Percentiles rank a stretch among this genome's conserved stretches.
phyloP scores from a whole-genome alignment of 2,329 filamentous ascomycete species.

The Cadophora malorum region DNA sequence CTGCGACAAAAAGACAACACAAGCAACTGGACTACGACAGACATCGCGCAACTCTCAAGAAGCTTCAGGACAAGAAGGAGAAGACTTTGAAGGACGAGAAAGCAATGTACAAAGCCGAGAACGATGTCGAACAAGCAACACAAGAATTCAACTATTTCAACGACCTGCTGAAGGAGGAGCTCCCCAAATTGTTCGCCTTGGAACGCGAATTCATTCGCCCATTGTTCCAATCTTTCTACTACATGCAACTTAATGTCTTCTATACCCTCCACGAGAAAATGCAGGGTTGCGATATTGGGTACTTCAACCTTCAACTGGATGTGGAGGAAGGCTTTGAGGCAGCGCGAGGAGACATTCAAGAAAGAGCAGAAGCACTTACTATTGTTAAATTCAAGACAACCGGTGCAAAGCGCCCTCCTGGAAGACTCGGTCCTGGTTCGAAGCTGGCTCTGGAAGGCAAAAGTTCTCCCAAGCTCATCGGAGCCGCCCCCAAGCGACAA shows the following conservation, averaged over 20 bases:
- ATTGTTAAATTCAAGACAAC: slow-evolving; percentile 94
- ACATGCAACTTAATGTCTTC: slow-evolving; percentile 99
- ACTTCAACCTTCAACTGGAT: slow-evolving; percentile 91
- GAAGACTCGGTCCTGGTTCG: slow-evolving; percentile 36
- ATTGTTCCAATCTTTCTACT: slow-evolving; percentile 98
- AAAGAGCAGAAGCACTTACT: slow-evolving; percentile 79
- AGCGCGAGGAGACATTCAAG: slow-evolving; percentile 88
- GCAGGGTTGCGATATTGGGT: slow-evolving; percentile 96
- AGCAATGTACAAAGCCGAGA: slow-evolving; percentile 93
- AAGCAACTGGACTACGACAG: slow-evolving; percentile 97
- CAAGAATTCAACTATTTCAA: slow-evolving; percentile 99
- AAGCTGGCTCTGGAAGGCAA: slow-evolving; percentile 47
- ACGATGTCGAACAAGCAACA: slow-evolving; percentile 86
- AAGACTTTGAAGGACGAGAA: slow-evolving; percentile 97
- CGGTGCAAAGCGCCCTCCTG: slow-evolving; percentile 62
- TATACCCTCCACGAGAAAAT: slow-evolving; percentile 98
- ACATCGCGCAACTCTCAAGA: slow-evolving; percentile 82
- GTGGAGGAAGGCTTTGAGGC: slow-evolving; percentile 89
- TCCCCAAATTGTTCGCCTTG: slow-evolving; percentile 87
- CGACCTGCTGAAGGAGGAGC: slow-evolving; percentile 92
- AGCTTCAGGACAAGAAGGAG: slow-evolving; percentile 97
- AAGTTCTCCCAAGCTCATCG: slow-evolving; percentile 39
- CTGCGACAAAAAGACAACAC: slow-evolving; percentile 87
- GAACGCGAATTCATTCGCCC: slow-evolving; percentile 96
- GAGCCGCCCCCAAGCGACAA: slow-evolving; percentile 48